Evolutionary conservation across 805 yeast genomes (phyloP), one percentile per base, ranked within the genome.

Genomic region (Candida ovalis): DNA sequence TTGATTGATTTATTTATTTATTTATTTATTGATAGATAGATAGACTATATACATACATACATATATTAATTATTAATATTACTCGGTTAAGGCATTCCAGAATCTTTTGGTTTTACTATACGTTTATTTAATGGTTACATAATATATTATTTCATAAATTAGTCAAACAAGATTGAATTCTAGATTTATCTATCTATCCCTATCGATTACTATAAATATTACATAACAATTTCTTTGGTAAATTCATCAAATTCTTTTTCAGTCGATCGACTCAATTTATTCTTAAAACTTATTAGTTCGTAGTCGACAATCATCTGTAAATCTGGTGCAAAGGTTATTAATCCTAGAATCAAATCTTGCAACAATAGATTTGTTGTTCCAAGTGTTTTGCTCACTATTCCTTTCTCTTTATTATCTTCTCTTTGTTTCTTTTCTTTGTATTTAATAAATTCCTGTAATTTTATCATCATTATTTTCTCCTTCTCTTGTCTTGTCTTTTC

Each of bases 281-380:
- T 17, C 35, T 13, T 30, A 13, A 6, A 10, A 13, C 15, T 13
- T 9, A 35, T 7, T 13, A 58, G 25, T 40, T 56, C 58, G 15
- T 44, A 35, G 8, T 40, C 43, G 49, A 51, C 59, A 6, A 52
- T 42, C 46, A 40, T 36, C 44, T 50, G 58, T 10, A 54, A 45
- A 15, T 36, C 46, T 9, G 65, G 65, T 23, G 53, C 38, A 18
- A 60, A 18, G 15, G 62, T 56, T 6, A 53, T 36, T 10, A 56
- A 32, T 22, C 49, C 47, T 18, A 61, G 44, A 3, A 42, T 36
- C 22, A 46, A 7, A 40, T 60, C 64, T 41, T 60, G 62, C 35
- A 30, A 30, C 35, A 30, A 6, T 4, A 30, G 17, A 13, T 12
- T 4, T 12, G 35, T 30, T 17, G 35, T 17, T 5, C 5, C 35